A percentile compares a stretch with the other conserved stretches of the same genome.
Conservation (phyloP, 2,329 filamentous ascomycete genomes). For the Teratosphaeriaceae sp. region DNA sequence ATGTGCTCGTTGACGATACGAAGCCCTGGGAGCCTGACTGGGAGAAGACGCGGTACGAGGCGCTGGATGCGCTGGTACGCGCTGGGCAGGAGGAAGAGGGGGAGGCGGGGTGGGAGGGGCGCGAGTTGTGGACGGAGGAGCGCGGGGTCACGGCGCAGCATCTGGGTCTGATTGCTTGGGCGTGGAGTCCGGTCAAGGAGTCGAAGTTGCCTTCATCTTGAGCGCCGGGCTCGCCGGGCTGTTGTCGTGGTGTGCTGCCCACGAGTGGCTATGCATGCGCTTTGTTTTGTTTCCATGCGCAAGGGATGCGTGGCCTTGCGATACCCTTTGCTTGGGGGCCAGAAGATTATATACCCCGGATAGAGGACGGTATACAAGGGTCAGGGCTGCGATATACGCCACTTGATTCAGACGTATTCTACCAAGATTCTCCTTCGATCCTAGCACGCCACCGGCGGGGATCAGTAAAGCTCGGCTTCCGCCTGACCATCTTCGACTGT, state of each 20-base stretch:
- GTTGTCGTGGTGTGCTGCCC: not conserved
- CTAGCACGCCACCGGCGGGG: conserved; percentile 18
- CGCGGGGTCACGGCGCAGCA: conserved; percentile 14
- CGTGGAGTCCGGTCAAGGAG: conserved; percentile 25
- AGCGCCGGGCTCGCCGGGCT: not conserved
- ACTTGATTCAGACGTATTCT: not conserved
- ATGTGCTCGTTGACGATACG: conserved; percentile 23
- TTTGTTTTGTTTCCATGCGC: too few species aligned
- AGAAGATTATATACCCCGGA: too few species aligned
- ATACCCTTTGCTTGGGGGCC: too few species aligned
- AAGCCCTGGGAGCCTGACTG: conserved; percentile 24
- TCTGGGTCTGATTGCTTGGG: conserved; percentile 24
- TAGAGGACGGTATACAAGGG: too few species aligned
- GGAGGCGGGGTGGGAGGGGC: conserved; percentile 13
- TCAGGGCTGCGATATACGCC: too few species aligned
- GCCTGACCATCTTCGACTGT: conserved; percentile 7
- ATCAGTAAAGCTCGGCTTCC: conserved; percentile 22
- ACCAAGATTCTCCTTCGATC: conserved; percentile 12
- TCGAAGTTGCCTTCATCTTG: conserved; percentile 11
- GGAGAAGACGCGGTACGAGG: conserved; percentile 22
- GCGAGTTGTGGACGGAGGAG: conserved; percentile 21
- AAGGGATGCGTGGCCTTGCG: too few species aligned
- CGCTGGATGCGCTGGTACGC: conserved; percentile 17
- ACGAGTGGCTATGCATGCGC: not conserved
- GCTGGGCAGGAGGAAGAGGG: conserved; percentile 15